These are phyloP conservation scores for Pyrenophora seminiperda DNA, from an alignment of 2,329 filamentous ascomycete species.

Conservation along the genomic window DNA sequence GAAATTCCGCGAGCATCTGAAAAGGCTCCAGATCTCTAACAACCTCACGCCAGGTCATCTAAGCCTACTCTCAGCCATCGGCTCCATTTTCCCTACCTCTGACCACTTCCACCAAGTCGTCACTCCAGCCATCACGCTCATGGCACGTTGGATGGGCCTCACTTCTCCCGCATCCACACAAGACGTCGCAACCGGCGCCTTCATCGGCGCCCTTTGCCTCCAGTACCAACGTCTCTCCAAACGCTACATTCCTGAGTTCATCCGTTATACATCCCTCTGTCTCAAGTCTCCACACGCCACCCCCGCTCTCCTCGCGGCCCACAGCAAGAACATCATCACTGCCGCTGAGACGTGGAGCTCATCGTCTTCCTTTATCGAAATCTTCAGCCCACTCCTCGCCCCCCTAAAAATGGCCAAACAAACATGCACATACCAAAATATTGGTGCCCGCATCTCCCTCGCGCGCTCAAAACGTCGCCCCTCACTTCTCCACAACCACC, in stretches of 20 bases:
- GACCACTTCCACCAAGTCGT: conserved; percentile 97
- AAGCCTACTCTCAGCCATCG: conserved; percentile 79
- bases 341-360: conserved; percentile 75
- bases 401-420: conserved; percentile 41
- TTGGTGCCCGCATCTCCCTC: conserved; percentile 65
- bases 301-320: conserved; percentile 60
- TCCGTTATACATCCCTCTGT: conserved; percentile 80
- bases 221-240: conserved; percentile 85
- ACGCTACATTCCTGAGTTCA: conserved; percentile 85
- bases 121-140: conserved; percentile 85
- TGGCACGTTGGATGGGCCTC: conserved; percentile 81
- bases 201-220: conserved; percentile 76
- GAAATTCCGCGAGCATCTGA: conserved; percentile 76
- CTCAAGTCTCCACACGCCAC: conserved; percentile 55
- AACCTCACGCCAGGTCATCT: conserved; percentile 71
- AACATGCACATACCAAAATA: conserved; percentile 62
- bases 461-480: conserved; percentile 73
- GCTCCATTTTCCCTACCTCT: conserved; percentile 87
- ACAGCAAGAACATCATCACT: conserved; percentile 67
- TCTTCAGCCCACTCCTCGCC: conserved; percentile 66
- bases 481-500: conserved; percentile 86
- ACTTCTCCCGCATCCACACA: conserved; percentile 68
- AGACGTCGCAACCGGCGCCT: conserved; percentile 76
- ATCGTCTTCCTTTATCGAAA: conserved; percentile 77
- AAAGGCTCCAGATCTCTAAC: conserved; percentile 60